Evolutionary conservation across 148 eudicot genomes (phyloP), one percentile per base, ranked within the genome.

Genomic region (Rhododendron griersonianum): DNA sequence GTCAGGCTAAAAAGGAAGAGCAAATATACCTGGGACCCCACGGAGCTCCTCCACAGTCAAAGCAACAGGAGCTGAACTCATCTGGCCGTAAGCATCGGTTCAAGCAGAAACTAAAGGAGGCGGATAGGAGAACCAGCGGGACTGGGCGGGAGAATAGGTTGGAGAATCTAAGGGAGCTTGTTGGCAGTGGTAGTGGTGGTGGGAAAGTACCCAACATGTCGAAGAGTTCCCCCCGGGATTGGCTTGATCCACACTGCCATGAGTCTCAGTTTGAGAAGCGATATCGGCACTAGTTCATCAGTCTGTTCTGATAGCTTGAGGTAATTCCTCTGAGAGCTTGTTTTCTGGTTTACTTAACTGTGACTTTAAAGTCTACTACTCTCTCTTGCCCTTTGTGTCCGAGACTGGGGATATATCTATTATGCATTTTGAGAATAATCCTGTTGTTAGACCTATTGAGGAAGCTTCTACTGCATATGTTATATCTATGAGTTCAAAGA

Each of bases 231-330:
- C 67, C 94, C 19, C 94, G 91, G 90, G 99, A 93, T 83, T 98
- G 99, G 99, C 93, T 96, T 23, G 99, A 96, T 86, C 98, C 98
- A 57, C 99, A 96, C 85, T 96, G 99, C 85, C 89, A 95, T 44
- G 99, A 96, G 86, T 93, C 98, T 51, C 77, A 93, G 89, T 96
- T 96, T 86, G 93, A 93, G 82, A 90, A 90, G 85, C 85, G 87
- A 21, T 85, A 81, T 18, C 83, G 86, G 88, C 87, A 85, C 82
- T 94, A 85, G 89, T 86, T 73, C 39, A 14, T 33, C 41, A 1
- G 71, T 84, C 41, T 11, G 33, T 47, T 75, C 86, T 33, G 10
- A 73, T 21, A 84, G 48, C 51, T 83, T 18, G 81, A 51, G 80
- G n/a, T 35, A 50, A 81, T 33, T 4, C 71, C 21, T 35, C 21